A percentile compares a stretch with the other conserved stretches of the same genome.
Conservation (phyloP, 768 basidiomycete species). For the Cystofilobasidium ferigula region DNA sequence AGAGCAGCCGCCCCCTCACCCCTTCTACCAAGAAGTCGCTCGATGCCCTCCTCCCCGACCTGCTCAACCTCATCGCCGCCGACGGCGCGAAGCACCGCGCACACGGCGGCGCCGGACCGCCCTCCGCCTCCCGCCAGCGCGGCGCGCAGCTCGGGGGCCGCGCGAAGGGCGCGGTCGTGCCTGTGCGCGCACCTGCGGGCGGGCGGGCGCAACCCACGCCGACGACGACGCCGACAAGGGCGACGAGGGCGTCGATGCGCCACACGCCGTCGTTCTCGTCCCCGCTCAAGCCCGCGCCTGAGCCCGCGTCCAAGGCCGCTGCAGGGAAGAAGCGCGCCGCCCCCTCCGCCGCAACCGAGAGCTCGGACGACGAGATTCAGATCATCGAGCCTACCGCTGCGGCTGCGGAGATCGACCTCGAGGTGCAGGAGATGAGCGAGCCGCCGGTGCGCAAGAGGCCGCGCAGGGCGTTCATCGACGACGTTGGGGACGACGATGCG, state of each 20-base stretch:
- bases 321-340: background rate
- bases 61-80: background rate
- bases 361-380: background rate
- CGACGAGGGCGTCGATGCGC: background rate
- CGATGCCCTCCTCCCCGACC: background rate
- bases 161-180: background rate
- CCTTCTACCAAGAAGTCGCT: background rate
- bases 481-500: background rate
- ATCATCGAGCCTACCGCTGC: background rate
- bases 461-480: background rate
- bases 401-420: background rate
- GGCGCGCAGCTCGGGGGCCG: background rate
- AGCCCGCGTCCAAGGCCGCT: background rate
- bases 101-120: too few species aligned
- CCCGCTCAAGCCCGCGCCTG: background rate
- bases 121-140: too few species aligned
- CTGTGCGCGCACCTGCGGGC: background rate
- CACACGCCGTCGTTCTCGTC: background rate
- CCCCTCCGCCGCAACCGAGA: background rate
- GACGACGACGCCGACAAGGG: background rate
- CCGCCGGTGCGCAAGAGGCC: background rate
- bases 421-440: background rate
- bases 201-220: background rate
- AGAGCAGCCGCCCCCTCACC: background rate
- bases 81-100: background rate